A percentile compares a stretch with the other conserved stretches of the same genome.
These are phyloP conservation scores for Trichosporon sp. DNA, from an alignment of 1,284 basidiomycete genomes.

Conservation along the genomic window DNA sequence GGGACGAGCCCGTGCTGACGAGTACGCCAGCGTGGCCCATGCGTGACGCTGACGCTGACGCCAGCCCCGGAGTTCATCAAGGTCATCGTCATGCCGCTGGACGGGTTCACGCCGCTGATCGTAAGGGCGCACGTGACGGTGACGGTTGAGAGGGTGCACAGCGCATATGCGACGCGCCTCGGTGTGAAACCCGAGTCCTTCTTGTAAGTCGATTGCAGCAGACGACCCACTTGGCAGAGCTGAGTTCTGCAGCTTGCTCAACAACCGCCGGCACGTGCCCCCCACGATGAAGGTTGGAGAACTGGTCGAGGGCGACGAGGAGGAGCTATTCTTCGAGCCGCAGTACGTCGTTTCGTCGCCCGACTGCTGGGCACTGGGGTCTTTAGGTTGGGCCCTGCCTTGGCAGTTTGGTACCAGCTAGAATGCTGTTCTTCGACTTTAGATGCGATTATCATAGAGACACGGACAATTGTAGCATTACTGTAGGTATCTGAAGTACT, in stretches of 20 bases:
- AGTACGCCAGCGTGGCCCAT: background rate
- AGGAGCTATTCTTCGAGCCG: background rate
- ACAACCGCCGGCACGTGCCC: background rate
- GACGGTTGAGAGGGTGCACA: background rate
- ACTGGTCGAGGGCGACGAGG: background rate
- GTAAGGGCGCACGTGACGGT: background rate
- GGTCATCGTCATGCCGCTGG: background rate
- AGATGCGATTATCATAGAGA: background rate
- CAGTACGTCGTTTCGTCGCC: background rate
- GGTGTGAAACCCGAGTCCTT: background rate
- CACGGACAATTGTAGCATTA: background rate
- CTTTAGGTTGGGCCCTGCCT: background rate
- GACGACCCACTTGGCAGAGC: background rate
- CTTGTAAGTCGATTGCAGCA: background rate
- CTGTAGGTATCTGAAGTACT: too few relatives aligned
- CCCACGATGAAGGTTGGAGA: background rate
- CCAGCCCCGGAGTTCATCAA: background rate
- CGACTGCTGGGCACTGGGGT: background rate
- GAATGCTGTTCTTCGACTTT: background rate
- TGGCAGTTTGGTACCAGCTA: background rate
- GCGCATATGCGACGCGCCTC: background rate
- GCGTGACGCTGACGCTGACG: background rate
- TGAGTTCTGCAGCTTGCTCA: background rate
- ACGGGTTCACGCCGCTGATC: background rate
- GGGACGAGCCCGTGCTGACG: background rate